Conservation (phyloP, 306 rosid genomes). For the Malus orientalis region DNA sequence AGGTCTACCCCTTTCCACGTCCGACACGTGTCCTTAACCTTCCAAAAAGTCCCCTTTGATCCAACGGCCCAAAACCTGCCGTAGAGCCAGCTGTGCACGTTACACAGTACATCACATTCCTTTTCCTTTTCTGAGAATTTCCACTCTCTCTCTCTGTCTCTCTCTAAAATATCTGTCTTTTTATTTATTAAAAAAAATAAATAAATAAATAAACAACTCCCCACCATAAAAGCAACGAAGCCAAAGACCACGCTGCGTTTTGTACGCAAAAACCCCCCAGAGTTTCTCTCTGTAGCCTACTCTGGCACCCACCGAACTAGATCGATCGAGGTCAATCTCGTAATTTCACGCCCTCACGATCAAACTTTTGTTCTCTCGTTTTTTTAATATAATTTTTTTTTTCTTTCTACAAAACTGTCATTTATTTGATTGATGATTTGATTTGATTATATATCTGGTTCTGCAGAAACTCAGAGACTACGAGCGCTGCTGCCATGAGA, state of each 20-base stretch:
- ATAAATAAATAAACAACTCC: slow-evolving; percentile 25
- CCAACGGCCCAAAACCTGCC: slow-evolving; percentile 38
- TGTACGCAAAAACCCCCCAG: slow-evolving; percentile 21
- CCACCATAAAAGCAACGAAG: slow-evolving; percentile 24
- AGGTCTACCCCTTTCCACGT: background rate
- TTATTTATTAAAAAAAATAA: slow-evolving; percentile 9
- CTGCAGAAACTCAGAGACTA: slow-evolving; percentile 68
- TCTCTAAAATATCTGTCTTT: slow-evolving; percentile 8
- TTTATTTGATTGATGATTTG: slow-evolving; percentile 1
- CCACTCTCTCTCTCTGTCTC: background rate
- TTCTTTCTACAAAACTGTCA: background rate
- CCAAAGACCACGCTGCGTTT: slow-evolving; percentile 24
- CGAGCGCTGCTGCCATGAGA: slow-evolving; percentile 64
- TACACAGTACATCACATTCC: slow-evolving; percentile 11
- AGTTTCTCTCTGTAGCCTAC: background rate
- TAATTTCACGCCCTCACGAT: slow-evolving; percentile 19
- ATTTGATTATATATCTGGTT: background rate
- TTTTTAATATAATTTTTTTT: background rate
- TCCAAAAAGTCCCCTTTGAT: slow-evolving; percentile 26
- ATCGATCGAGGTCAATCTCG: slow-evolving; percentile 57
- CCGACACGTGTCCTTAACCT: slow-evolving; percentile 31
- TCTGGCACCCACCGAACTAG: slow-evolving; percentile 25
- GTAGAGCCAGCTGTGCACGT: slow-evolving; percentile 36
- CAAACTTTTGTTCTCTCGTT: background rate
- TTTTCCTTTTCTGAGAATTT: background rate